These are phyloP conservation scores for Prunus padus DNA, from an alignment of 306 rosid species.

Conservation along the genomic window DNA sequence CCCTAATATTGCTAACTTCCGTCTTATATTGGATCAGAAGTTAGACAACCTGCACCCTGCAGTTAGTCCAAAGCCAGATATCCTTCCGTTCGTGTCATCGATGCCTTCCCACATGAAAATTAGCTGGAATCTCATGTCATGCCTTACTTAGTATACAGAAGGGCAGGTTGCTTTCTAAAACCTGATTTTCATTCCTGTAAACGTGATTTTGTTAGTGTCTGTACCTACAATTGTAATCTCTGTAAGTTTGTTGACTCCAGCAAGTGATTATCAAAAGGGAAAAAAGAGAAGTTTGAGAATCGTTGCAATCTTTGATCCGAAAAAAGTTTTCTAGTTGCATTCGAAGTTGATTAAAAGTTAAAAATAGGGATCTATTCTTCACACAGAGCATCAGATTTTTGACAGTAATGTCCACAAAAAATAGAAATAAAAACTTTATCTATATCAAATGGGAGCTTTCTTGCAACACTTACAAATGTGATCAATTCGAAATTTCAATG, in stretches of 20 bases:
- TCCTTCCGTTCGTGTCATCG: slow-evolving; percentile 77
- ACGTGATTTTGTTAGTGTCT: not conserved
- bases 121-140: slow-evolving; percentile 98
- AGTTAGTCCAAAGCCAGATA: slow-evolving; percentile 47
- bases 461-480: not conserved
- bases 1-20: slow-evolving; percentile 80
- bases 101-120: slow-evolving; percentile 96
- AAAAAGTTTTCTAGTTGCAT: not conserved
- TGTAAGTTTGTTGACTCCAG: not conserved
- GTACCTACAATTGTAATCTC: not conserved
- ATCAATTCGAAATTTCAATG: not conserved
- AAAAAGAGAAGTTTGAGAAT: not conserved
- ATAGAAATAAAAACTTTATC: too few species aligned
- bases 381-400: not conserved
- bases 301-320: too few species aligned
- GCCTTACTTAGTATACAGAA: slow-evolving; percentile 63
- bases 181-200: not conserved
- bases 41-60: slow-evolving; percentile 35
- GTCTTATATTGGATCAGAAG: slow-evolving; percentile 40
- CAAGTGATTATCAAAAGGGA: not conserved
- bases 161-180: slow-evolving; percentile 7
- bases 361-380: not conserved
- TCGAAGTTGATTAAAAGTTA: not conserved
- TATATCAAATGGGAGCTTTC: not conserved
- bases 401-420: not conserved